These are phyloP conservation scores for Macrolepiota dolichaula DNA, from an alignment of 768 basidiomycete species.

Conservation along the genomic window DNA sequence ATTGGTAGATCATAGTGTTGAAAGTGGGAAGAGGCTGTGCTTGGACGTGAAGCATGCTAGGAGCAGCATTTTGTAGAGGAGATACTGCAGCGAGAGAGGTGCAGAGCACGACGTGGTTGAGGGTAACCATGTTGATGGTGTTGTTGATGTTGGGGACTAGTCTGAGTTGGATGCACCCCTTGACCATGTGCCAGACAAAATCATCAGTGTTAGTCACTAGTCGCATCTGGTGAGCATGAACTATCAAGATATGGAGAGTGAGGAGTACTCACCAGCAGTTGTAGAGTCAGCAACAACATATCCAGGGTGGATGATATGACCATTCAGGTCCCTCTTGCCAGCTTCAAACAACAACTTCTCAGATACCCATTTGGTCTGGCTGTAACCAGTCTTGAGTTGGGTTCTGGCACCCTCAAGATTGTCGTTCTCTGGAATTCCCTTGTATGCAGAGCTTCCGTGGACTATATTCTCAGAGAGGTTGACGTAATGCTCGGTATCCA, in stretches of 20 bases:
- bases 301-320: constrained; percentile 88
- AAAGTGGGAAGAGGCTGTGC: constrained; percentile 86
- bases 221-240: neutral
- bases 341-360: constrained; percentile 94
- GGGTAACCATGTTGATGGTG: constrained; percentile 96
- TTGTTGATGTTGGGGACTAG: constrained; percentile 97
- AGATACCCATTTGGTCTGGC: constrained; percentile 98
- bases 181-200: constrained; percentile 97
- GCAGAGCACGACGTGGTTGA: constrained; percentile 90
- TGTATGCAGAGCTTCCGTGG: constrained; percentile 33
- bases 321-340: constrained; percentile 77
- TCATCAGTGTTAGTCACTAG: constrained; percentile 98
- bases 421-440: constrained; percentile 84
- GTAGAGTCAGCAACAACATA: constrained; percentile 93
- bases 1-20: constrained; percentile 94
- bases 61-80: constrained; percentile 40
- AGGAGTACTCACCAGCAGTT: constrained; percentile 64
- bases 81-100: constrained; percentile 70
- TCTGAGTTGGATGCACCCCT: constrained; percentile 96
- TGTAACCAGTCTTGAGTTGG: constrained; percentile 86
- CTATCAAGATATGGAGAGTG: neutral
- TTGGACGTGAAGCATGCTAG: constrained; percentile 78
- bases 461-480: constrained; percentile 73
- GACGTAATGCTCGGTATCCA: constrained; percentile 91
- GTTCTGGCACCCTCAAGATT: constrained; percentile 80